Base-by-base conservation (phyloP, 2,329 filamentous ascomycete species). In the Colletotrichum karsti region DNA sequence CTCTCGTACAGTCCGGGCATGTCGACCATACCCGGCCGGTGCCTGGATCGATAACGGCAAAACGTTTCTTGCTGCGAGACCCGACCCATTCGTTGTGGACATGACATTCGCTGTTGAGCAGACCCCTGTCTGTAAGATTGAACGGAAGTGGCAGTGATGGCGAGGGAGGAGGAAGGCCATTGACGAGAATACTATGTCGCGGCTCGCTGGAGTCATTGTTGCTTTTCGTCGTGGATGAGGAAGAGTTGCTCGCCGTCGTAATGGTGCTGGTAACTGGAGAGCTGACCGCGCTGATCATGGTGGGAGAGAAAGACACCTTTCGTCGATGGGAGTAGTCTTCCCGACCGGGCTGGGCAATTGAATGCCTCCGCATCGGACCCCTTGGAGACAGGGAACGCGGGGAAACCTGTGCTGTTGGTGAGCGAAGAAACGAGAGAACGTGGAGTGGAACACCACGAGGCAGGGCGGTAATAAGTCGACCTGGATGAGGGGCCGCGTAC, bases 11-110 rank as follows among this genome's bases (percentile, higher is more conserved):
- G 71, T 85, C 81, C 0, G 87, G 82, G 70, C 84, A 86, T 7
- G 81, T 82, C 2, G 84, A 82, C 85, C 85, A 89, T 3, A 79
- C 70, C 50, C 79, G 78, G 70, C 83, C 83, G 6, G 82, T 83
- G 39, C 86, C 87, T 0, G 87, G 87, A 67, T 89, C 85, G 15
- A 86, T 72, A 9, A 88, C 82, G 67, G 85, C 79, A 67, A 88
- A 89, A 1, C 83, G 81, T 35, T 80, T 78, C 54, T 82, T 82
- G 30, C 80, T 83, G 46, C 80, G 80, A 15, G 86, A 80, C 12
- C 77, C 63, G 1, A 84, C 77, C 79, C 83, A 85, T 72, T 83
- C 70, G 57, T 85, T 83, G 62, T 87, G 78, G 61, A 88, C 77
- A 59, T 84, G 83, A 54, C 83, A 87, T 67, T 87, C 82, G 44